Conservation (phyloP, 148 eudicot genomes). For the Rhododendron molle region DNA sequence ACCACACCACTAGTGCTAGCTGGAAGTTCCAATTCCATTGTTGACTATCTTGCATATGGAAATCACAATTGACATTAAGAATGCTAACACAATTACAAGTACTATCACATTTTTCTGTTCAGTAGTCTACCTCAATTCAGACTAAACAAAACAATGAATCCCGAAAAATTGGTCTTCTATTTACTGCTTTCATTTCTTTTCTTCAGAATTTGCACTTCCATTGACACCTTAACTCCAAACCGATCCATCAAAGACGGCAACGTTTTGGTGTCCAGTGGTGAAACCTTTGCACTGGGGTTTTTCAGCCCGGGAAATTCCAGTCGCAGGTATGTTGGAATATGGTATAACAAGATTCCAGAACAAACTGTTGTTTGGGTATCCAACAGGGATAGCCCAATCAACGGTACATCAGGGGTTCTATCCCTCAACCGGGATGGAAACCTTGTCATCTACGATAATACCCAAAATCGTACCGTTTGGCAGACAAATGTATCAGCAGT, state of each 20-base stretch:
- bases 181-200: background rate
- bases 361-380: conserved; percentile 1
- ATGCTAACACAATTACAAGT: too few species aligned
- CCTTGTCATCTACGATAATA: background rate
- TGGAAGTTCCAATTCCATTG: too few species aligned
- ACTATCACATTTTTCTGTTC: too few species aligned
- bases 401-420: conserved; percentile 8
- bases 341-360: conserved; percentile 11
- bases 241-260: background rate
- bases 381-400: conserved; percentile 16
- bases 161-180: background rate
- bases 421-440: conserved; percentile 13
- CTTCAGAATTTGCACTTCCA: background rate
- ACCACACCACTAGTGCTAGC: too few species aligned
- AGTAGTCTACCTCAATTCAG: background rate
- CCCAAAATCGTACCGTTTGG: background rate
- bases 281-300: conserved; percentile 13
- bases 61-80: too few species aligned
- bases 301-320: background rate
- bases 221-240: background rate
- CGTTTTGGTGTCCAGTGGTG: conserved; percentile 3
- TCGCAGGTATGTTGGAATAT: conserved; percentile 19
- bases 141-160: background rate
- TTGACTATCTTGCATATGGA: too few species aligned
- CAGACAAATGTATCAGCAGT: background rate